Percentiles rank a stretch among this genome's conserved stretches.
phyloP scores from a whole-genome alignment of 352 stramenopile genomes.

The Pythium brassicae region DNA sequence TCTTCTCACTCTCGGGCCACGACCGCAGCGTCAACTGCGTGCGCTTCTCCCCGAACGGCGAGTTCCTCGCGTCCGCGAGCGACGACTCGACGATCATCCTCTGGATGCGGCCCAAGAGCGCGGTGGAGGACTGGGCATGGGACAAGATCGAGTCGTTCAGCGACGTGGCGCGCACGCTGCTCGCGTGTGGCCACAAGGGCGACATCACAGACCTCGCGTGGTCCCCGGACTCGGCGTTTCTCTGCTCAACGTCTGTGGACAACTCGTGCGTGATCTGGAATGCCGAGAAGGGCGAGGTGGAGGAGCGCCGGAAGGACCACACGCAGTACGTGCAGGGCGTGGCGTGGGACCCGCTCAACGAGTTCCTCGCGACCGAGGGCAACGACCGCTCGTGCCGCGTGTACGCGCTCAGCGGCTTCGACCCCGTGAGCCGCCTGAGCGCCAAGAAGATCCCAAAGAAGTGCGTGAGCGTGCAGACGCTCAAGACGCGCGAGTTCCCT shows the following conservation, averaged over 20 bases:
- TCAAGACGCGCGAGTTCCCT: slow-evolving; percentile 74
- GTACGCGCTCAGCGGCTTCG: slow-evolving; percentile 81
- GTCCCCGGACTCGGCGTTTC: slow-evolving; percentile 88
- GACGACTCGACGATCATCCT: slow-evolving; percentile 89
- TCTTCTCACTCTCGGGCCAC: slow-evolving; percentile 84
- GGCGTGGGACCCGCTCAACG: slow-evolving; percentile 93
- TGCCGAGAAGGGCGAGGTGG: slow-evolving; percentile 62
- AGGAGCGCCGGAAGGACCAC: slow-evolving; percentile 90
- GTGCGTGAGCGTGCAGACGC: slow-evolving; percentile 66
- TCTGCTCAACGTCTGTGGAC: slow-evolving; percentile 92
- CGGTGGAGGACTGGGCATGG: slow-evolving; percentile 68
- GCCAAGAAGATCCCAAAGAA: slow-evolving; percentile 73
- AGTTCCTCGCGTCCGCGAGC: slow-evolving; percentile 82
- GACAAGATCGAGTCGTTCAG: slow-evolving; percentile 73
- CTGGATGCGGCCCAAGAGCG: slow-evolving; percentile 73
- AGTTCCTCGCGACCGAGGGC: slow-evolving; percentile 92
- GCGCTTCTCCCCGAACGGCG: slow-evolving; percentile 87
- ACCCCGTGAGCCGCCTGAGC: slow-evolving; percentile 31
- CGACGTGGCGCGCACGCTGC: slow-evolving; percentile 70
- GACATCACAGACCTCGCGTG: slow-evolving; percentile 92
- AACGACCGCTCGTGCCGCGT: slow-evolving; percentile 94
- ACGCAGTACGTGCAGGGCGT: slow-evolving; percentile 96
- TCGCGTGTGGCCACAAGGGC: slow-evolving; percentile 80
- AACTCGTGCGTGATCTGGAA: slow-evolving; percentile 90
- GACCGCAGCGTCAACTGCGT: slow-evolving; percentile 90